Evolutionary conservation across 371 early-diverging fungal genomes (phyloP), one percentile per base, ranked within the genome.

Genomic region (Blastocladiella emersonii): DNA sequence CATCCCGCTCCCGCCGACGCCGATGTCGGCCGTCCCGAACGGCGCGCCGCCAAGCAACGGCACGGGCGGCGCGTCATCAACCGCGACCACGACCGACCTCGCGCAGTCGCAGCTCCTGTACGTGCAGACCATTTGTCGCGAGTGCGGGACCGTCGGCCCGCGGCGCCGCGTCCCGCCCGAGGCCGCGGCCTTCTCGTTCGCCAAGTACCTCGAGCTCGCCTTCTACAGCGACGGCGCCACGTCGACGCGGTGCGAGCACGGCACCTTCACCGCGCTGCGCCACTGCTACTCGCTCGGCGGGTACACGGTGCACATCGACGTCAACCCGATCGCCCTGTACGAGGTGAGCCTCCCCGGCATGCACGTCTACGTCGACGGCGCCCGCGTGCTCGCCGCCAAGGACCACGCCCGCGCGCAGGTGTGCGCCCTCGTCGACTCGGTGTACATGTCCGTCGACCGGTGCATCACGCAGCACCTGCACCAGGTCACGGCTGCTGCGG

Each of bases 141-240:
- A 78, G 2, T 95, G 95, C 69, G 63, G 78, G 1, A 76, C 77
- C 25, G 73, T 74, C 2, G 91, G 93, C 0, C 91, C 88, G 0
- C 81, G 81, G 1, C 74, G 84, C 1, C 82, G 80, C 6, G 86
- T 97, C 82, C 85, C 92, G 0, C 87, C 87, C 25, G 84, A 91
- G 32, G 78, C 90, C n/a, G 90, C 89, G 83, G 83, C 87, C 59
- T 90, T 86, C 65, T 95, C 95, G 15, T 93, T 94, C 77, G 98
- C 95, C 32, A 95, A 95, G 73, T 95, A 88, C 64, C 69, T 97
- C 49, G 98, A 97, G 70, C 74, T 92, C 7, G 74, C 85, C 6
- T 91, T 92, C 61, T 93, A 95, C 73, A 65, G 61, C 59, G 84
- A 84, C 62, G 74, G 75, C 21, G 76, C 76, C n/a, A 19, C 2